Base-by-base conservation (phyloP, 192 early-diverging fungal species). In the Backusella tarrabulga region DNA sequence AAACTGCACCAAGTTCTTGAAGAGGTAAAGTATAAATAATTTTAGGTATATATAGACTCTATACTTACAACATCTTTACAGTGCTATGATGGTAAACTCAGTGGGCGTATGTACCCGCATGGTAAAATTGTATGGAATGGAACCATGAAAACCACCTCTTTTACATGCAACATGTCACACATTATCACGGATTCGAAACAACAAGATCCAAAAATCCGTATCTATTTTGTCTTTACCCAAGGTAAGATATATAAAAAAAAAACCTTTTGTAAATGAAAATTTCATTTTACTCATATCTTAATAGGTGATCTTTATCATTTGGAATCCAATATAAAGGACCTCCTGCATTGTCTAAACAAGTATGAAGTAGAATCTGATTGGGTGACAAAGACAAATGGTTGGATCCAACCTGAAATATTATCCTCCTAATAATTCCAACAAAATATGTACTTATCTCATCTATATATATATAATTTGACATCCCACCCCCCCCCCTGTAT, bases 1-100 rank as follows among this genome's bases (percentile, higher is more conserved):
- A 79, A 79, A 34, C 66, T 79, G 19, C 71, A 79, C 46, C 77
- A 79, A 52, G 66, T 79, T 17, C 77, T 79, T 38, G 72, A 79
- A 52, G 72, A 79, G 63, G 74, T 67, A 68, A 75, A 14, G 8
- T 2, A 41, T 1, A 67, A 9, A 54, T 29, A 2, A 19, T 44
- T 44, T 4, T 44, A 17, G 14, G n/a, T n/a, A 4, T 44, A 4
- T 44, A 44, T 44, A 44, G 4, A 12, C 41, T 42, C 9, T 14
- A 12, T 42, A 32, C 32, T 32, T 32, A 32, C 32, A 32, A 32
- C 0, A 42, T 15, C 41, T 6, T 40, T 40, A 44, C 4, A 75
- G 50, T 72, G 72, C n/a, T 79, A 34, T 41, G 38, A 69, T 35
- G 77, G 77, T 38, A 79, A 79, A 68, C 42, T 79, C 26, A 60